Evolutionary conservation across 2,329 filamentous ascomycete genomes (phyloP).

Genomic region (Ophiognomonia clavigignenti-juglandacearum): DNA sequence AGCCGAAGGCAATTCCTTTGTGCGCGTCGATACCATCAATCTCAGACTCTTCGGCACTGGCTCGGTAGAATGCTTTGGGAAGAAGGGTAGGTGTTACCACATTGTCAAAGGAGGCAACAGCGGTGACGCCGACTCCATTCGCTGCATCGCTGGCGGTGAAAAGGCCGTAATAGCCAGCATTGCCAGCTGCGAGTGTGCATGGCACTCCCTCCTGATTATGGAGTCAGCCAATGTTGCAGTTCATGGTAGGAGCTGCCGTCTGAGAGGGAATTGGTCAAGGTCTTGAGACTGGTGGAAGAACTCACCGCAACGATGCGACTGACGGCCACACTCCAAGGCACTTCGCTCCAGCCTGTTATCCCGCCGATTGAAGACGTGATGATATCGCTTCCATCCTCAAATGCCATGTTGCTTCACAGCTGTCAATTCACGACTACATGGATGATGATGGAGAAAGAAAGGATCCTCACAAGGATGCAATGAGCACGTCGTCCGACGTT

Average conservation of each 20-base stretch:
- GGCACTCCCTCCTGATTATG: slow-evolving; percentile 21
- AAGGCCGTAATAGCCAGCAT: slow-evolving; percentile 20
- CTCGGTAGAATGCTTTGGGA: slow-evolving; percentile 16
- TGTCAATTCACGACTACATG: background rate
- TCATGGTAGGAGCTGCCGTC: too few species aligned
- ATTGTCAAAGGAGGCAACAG: slow-evolving; percentile 23
- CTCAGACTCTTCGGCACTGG: slow-evolving; percentile 3
- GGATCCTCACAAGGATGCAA: slow-evolving; percentile 28
- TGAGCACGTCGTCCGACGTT: slow-evolving; percentile 32
- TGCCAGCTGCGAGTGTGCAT: slow-evolving; percentile 24
- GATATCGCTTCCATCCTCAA: slow-evolving; percentile 33
- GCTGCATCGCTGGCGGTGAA: slow-evolving; percentile 22
- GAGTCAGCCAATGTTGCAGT: background rate
- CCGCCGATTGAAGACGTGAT: slow-evolving; percentile 27
- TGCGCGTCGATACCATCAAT: background rate
- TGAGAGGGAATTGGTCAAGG: too few species aligned
- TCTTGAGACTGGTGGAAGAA: too few species aligned
- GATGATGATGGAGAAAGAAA: background rate
- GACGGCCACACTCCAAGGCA: slow-evolving; percentile 22
- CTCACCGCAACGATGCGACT: slow-evolving; percentile 23
- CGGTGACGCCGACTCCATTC: slow-evolving; percentile 21
- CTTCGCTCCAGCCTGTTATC: slow-evolving; percentile 23
- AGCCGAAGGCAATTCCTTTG: slow-evolving; percentile 9
- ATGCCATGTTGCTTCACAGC: slow-evolving; percentile 29
- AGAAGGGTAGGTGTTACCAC: slow-evolving; percentile 16